phyloP scores from a whole-genome alignment of 2,329 filamentous ascomycete species.

The Gremmenia infestans region DNA sequence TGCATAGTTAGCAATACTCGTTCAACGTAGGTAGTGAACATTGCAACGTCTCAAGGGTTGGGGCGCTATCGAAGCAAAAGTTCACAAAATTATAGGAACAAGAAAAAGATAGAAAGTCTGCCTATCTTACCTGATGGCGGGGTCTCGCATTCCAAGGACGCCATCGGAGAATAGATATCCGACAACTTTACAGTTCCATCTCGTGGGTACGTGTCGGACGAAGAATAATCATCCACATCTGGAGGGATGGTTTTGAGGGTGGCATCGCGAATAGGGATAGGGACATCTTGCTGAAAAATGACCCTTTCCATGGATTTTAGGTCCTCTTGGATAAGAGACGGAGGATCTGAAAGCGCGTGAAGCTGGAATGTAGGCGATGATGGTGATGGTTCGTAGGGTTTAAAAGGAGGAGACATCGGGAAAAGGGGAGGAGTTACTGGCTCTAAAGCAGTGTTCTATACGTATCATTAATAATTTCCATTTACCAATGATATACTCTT shows the following conservation, averaged over 20 bases:
- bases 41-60: too few species aligned
- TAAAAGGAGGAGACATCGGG: constrained; percentile 11
- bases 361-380: constrained; percentile 22
- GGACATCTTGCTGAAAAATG: constrained; percentile 28
- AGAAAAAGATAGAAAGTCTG: too few species aligned
- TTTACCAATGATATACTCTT: background rate
- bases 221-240: background rate
- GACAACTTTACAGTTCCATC: constrained; percentile 59
- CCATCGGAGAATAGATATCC: constrained; percentile 47
- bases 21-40: too few species aligned
- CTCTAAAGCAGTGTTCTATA: constrained; percentile 19
- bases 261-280: constrained; percentile 15
- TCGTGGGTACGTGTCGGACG: constrained; percentile 19
- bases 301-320: constrained; percentile 23
- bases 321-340: constrained; percentile 22
- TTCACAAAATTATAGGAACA: too few species aligned
- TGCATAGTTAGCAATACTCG: too few species aligned
- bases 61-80: too few species aligned
- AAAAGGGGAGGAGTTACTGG: constrained; percentile 30
- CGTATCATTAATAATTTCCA: background rate
- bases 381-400: constrained; percentile 23
- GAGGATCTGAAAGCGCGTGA: constrained; percentile 22
- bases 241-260: background rate
- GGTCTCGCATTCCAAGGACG: constrained; percentile 8
- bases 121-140: background rate